Conservation (phyloP, 208 protist species). For the Trypanosoma scelopori region DNA sequence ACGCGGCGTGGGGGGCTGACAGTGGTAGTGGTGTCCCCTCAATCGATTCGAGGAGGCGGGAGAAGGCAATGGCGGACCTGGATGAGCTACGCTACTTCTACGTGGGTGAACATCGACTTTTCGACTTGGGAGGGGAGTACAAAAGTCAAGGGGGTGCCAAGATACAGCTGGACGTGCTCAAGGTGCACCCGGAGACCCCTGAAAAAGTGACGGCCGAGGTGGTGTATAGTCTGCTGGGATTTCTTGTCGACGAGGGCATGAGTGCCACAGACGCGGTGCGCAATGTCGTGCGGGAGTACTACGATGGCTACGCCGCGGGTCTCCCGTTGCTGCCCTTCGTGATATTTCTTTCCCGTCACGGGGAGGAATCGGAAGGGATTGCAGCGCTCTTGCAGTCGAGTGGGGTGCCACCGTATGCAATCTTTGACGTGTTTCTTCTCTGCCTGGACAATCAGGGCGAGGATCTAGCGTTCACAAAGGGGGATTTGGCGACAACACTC, state of each 20-base stretch:
- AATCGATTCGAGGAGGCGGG: neutral
- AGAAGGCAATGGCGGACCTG: conserved; percentile 29
- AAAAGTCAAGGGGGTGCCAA: conserved; percentile 63
- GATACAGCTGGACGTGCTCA: conserved; percentile 82
- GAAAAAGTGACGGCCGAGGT: conserved; percentile 46
- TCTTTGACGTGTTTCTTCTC: conserved; percentile 59
- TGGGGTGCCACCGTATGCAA: conserved; percentile 39
- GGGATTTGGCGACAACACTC: conserved; percentile 41
- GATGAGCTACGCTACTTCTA: conserved; percentile 44
- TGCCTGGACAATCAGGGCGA: conserved; percentile 43
- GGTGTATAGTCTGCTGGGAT: conserved; percentile 58
- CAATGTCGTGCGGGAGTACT: conserved; percentile 65
- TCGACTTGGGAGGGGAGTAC: conserved; percentile 66
- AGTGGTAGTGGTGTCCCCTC: neutral
- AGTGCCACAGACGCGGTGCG: conserved; percentile 47
- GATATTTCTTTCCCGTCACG: conserved; percentile 58
- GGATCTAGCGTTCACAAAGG: conserved; percentile 32
- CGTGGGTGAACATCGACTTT: conserved; percentile 58
- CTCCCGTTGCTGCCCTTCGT: conserved; percentile 71
- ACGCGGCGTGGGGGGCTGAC: conserved; percentile 27
- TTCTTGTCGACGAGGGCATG: conserved; percentile 27
- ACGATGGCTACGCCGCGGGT: conserved; percentile 52
- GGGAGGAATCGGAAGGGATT: conserved; percentile 25
- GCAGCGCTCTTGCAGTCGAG: conserved; percentile 37
- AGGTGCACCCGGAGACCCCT: conserved; percentile 58